Evolutionary conservation across 2,329 filamentous ascomycete species (phyloP), one percentile per base, ranked within the genome.

Genomic region (Alternaria triticimaculans): DNA sequence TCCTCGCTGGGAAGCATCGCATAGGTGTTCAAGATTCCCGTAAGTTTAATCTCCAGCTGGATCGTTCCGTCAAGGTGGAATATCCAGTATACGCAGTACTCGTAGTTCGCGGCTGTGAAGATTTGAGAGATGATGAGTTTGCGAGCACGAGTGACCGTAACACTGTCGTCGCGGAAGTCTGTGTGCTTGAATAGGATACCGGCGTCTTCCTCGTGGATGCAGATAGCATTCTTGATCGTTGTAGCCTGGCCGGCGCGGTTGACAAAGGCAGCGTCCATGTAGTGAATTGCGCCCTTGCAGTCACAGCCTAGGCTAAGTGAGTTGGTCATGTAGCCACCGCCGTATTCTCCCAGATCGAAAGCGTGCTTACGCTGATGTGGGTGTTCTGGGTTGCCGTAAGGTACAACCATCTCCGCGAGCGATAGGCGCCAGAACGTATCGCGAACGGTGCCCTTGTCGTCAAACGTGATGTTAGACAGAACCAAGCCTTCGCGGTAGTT

Each of bases 81-180:
- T 70, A 94, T 90, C 93, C 93, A 97, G 83, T 95, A 90, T 7
- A 89, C 86, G 74, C 90, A 91, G 81, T 97, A 97, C 80, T 97
- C 94, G 82, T 97, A 97, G 84, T 97, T 97, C 25, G 94, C 94
- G 0, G 94, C 94, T 0, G 94, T 97, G 82, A 97, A 97, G 76
- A 97, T 91, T 72, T 97, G 94, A 68, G 93, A 94, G 69, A 97
- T 86, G 76, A 97, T 87, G 62, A 97, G 87, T 78, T 96, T 96
- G 58, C 93, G 89, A 2, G 90, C 93, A 25, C 94, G 90, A 0
- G 94, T 97, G 5, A 97, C 92, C 10, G 96, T 93, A 58, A 90
- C 88, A 0, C 92, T 95, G 46, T 96, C 91, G 76, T 97, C 94
- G 41, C 94, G 88, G 87, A 97, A 97, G 81, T 97, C 94, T 15